phyloP scores from a whole-genome alignment of 192 early-diverging fungal species.

The Chytriomyces sp. region DNA sequence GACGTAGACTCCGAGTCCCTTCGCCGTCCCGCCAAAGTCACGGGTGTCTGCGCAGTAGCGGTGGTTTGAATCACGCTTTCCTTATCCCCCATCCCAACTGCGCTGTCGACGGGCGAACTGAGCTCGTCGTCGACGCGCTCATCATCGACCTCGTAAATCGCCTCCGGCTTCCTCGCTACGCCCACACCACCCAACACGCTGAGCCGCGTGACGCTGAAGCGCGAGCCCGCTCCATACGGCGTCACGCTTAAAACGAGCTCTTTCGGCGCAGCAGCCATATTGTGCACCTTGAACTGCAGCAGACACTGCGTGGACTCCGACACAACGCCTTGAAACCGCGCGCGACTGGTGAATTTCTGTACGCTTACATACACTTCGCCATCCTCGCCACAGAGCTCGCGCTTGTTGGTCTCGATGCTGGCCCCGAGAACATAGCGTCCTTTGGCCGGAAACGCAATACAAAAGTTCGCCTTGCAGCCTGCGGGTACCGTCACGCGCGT shows the following conservation, averaged over 20 bases:
- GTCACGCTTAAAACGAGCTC: neutral
- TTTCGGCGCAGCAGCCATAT: neutral
- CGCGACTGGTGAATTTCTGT: neutral
- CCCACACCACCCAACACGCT: neutral
- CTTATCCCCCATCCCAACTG: neutral
- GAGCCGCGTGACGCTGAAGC: neutral
- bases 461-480: constrained; percentile 14
- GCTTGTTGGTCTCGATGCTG: neutral
- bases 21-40: no score
- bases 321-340: neutral
- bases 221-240: neutral
- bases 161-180: neutral
- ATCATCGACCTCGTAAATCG: constrained; percentile 14
- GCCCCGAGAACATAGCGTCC: constrained; percentile 8
- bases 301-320: neutral
- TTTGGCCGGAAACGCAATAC: constrained; percentile 6
- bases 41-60: no score
- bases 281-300: constrained; percentile 1
- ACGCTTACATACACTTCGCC: neutral
- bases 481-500: neutral
- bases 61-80: no score
- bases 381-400: neutral
- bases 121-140: neutral
- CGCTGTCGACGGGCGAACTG: constrained; percentile 20
- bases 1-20: no score